phyloP scores from a whole-genome alignment of 768 basidiomycete species.

The Podaxis sp. region DNA sequence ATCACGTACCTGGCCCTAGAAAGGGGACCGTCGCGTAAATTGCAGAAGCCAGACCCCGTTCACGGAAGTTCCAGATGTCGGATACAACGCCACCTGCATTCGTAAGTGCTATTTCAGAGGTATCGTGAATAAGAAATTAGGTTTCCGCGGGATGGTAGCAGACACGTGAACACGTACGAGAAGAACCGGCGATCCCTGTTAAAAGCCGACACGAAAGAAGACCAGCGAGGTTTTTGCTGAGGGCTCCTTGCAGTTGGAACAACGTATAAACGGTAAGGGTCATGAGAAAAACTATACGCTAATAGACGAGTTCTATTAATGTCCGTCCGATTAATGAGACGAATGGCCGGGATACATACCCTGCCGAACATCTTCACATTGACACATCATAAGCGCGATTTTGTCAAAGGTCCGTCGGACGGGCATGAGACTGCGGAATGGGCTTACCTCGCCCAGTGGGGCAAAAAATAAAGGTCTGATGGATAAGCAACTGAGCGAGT shows the following conservation, averaged over 20 bases:
- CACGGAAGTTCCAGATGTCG: slow-evolving; percentile 59
- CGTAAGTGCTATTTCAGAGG: slow-evolving; percentile 43
- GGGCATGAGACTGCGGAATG: slow-evolving; percentile 1
- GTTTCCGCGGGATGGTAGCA: slow-evolving; percentile 6
- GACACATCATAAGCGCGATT: slow-evolving; percentile 5
- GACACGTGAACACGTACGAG: slow-evolving; percentile 36
- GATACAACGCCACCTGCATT: slow-evolving; percentile 59
- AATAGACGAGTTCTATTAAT: slow-evolving; percentile 1
- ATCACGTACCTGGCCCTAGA: slow-evolving; percentile 48
- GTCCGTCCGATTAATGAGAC: not conserved
- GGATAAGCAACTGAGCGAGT: slow-evolving; percentile 6
- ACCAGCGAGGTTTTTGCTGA: slow-evolving; percentile 46
- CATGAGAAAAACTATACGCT: slow-evolving; percentile 56
- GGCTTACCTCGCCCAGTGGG: slow-evolving; percentile 53
- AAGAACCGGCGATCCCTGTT: slow-evolving; percentile 59
- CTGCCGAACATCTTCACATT: slow-evolving; percentile 48
- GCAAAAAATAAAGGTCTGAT: slow-evolving; percentile 53
- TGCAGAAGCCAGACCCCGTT: slow-evolving; percentile 58
- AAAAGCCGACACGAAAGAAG: slow-evolving; percentile 53
- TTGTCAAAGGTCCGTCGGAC: slow-evolving; percentile 13
- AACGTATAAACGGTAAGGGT: slow-evolving; percentile 50
- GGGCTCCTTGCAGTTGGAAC: slow-evolving; percentile 54
- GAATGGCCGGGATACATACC: slow-evolving; percentile 29
- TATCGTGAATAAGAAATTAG: slow-evolving; percentile 3
- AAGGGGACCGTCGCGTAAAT: slow-evolving; percentile 61